phyloP scores from a whole-genome alignment of 108 stramenopile genomes.

The Nitzschia palea region DNA sequence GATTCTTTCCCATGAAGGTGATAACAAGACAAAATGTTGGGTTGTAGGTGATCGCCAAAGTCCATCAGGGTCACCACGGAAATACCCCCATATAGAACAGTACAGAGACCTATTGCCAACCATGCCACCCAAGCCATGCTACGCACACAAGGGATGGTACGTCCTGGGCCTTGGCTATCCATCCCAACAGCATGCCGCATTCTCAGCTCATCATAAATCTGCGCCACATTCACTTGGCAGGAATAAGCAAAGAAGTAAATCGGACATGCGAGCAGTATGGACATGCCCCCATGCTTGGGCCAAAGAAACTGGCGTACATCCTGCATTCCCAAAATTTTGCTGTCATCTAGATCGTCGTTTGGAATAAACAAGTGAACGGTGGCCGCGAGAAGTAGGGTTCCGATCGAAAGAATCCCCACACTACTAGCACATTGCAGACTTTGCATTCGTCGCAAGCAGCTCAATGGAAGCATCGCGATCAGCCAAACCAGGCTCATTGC shows the following conservation, averaged over 20 bases:
- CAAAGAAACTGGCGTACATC: slow-evolving; percentile 35
- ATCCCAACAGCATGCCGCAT: neutral
- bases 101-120: slow-evolving; percentile 41
- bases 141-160: slow-evolving; percentile 20
- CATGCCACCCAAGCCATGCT: slow-evolving; percentile 50
- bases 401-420: slow-evolving; percentile 68
- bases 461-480: slow-evolving; percentile 70
- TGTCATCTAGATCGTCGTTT: slow-evolving; percentile 8
- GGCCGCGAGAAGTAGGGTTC: slow-evolving; percentile 64
- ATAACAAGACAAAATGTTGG: slow-evolving; percentile 71
- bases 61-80: slow-evolving; percentile 63
- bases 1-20: slow-evolving; percentile 20
- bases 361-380: slow-evolving; percentile 55
- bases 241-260: slow-evolving; percentile 83
- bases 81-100: slow-evolving; percentile 40
- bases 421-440: slow-evolving; percentile 60
- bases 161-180: neutral
- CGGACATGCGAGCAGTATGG: slow-evolving; percentile 70
- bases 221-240: slow-evolving; percentile 82
- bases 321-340: neutral
- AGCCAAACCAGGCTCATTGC: slow-evolving; percentile 53
- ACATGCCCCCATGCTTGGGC: slow-evolving; percentile 43
- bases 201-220: slow-evolving; percentile 68
- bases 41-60: slow-evolving; percentile 48
- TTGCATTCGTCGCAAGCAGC: slow-evolving; percentile 55